phyloP scores from a whole-genome alignment of 805 yeast genomes.

The Metschnikowia lachancei region DNA sequence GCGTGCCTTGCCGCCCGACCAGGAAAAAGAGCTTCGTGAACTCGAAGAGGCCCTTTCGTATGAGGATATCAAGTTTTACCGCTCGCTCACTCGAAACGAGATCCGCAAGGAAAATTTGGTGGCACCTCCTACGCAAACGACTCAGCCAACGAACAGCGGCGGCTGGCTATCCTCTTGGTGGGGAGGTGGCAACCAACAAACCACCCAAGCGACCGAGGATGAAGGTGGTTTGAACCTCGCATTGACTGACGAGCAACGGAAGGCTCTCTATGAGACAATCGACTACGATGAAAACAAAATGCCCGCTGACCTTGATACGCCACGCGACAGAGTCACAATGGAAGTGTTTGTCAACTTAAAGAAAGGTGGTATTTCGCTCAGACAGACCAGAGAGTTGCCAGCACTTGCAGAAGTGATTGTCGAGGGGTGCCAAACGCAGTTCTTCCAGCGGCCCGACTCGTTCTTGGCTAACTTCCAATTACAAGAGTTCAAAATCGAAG shows the following conservation, averaged over 20 bases:
- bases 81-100: slow-evolving; percentile 73
- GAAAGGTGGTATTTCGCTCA: slow-evolving; percentile 72
- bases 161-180: slow-evolving; percentile 79
- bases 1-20: slow-evolving; percentile 24
- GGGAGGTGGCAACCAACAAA: slow-evolving; percentile 38
- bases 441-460: slow-evolving; percentile 78
- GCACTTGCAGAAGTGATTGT: slow-evolving; percentile 75
- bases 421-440: slow-evolving; percentile 74
- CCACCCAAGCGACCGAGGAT: slow-evolving; percentile 17
- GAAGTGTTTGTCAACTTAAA: slow-evolving; percentile 66
- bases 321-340: slow-evolving; percentile 68
- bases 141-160: slow-evolving; percentile 18
- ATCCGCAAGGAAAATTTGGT: slow-evolving; percentile 52
- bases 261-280: slow-evolving; percentile 89
- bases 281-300: slow-evolving; percentile 74
- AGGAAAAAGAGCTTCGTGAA: slow-evolving; percentile 39
- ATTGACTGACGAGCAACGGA: slow-evolving; percentile 79
- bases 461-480: slow-evolving; percentile 67
- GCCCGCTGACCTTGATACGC: slow-evolving; percentile 55
- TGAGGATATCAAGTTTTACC: slow-evolving; percentile 81
- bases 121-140: slow-evolving; percentile 19
- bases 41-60: slow-evolving; percentile 61
- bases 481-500: slow-evolving; percentile 81
- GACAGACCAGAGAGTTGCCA: slow-evolving; percentile 35
- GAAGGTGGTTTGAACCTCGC: slow-evolving; percentile 30